phyloP scores from a whole-genome alignment of 257 asterid species.

The Primulina huaijiensis region DNA sequence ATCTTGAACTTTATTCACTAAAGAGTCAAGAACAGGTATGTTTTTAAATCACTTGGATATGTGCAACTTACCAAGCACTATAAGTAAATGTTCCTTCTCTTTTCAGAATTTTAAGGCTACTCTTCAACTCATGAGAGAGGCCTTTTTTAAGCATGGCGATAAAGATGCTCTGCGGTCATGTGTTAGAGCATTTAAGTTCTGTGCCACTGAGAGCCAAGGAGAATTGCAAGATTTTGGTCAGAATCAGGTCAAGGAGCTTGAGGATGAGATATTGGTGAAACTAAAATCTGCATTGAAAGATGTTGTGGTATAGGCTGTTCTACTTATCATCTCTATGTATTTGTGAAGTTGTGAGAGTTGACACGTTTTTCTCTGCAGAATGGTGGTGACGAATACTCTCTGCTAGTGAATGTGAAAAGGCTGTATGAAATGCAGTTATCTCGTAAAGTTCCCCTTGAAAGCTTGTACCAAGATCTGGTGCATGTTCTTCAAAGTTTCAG shows the following conservation, averaged over 20 bases:
- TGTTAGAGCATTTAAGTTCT: slow-evolving; percentile 76
- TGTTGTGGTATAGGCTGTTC: slow-evolving; percentile 54
- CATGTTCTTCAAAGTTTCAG: slow-evolving; percentile 63
- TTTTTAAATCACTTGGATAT: slow-evolving; percentile 22
- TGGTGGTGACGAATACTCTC: slow-evolving; percentile 88
- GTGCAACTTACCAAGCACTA: slow-evolving; percentile 9
- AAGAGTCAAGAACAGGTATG: slow-evolving; percentile 90
- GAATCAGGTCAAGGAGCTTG: slow-evolving; percentile 70
- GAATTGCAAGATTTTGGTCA: slow-evolving; percentile 81
- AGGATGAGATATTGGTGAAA: slow-evolving; percentile 70
- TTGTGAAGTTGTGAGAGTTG: slow-evolving; percentile 27
- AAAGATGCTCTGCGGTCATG: slow-evolving; percentile 92
- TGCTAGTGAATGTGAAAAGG: slow-evolving; percentile 88
- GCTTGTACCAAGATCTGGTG: slow-evolving; percentile 62
- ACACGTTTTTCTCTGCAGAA: slow-evolving; percentile 52
- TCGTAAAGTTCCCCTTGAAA: slow-evolving; percentile 56
- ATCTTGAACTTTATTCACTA: slow-evolving; percentile 86
- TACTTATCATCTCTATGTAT: slow-evolving; percentile 17
- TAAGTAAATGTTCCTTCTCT: neutral
- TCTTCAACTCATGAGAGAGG: slow-evolving; percentile 69
- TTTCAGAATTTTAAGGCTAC: slow-evolving; percentile 67
- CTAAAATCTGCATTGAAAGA: slow-evolving; percentile 80
- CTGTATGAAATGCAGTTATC: slow-evolving; percentile 81
- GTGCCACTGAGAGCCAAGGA: slow-evolving; percentile 81
- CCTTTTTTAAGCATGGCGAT: slow-evolving; percentile 78